Percentiles rank a stretch among this genome's conserved stretches.
Conservation (phyloP, 2,329 filamentous ascomycete species). For the Ampelomyces quisqualis region DNA sequence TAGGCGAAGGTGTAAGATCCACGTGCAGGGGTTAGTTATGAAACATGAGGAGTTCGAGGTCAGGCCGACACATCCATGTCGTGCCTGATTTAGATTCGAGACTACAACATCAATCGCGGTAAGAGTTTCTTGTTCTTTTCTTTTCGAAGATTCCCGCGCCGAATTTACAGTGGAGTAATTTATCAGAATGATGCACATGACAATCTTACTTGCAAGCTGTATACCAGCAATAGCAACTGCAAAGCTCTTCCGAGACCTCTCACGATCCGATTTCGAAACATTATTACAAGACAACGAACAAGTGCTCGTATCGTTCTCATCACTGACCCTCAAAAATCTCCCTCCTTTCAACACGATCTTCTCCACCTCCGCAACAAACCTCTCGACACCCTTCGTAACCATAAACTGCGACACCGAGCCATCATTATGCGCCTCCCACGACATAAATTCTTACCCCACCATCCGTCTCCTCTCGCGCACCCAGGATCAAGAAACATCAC, state of each 20-base stretch:
- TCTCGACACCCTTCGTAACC: slow-evolving; percentile 12
- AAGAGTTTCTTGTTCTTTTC: background rate
- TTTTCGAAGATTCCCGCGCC: too few relatives aligned
- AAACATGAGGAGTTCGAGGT: slow-evolving; percentile 18
- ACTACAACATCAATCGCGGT: background rate
- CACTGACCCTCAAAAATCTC: slow-evolving; percentile 8
- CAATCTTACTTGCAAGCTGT: background rate
- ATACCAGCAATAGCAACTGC: background rate
- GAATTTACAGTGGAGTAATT: too few relatives aligned
- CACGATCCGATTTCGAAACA: slow-evolving; percentile 9
- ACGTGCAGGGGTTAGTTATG: slow-evolving; percentile 9
- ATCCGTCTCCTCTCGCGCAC: slow-evolving; percentile 16
- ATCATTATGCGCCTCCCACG: slow-evolving; percentile 20
- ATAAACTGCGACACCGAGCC: slow-evolving; percentile 23
- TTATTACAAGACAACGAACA: slow-evolving; percentile 7
- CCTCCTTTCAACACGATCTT: slow-evolving; percentile 15
- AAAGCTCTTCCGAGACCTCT: slow-evolving; percentile 6
- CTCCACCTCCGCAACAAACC: slow-evolving; percentile 2
- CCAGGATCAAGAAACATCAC: background rate
- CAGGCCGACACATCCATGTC: slow-evolving; percentile 11
- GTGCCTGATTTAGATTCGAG: slow-evolving; percentile 2
- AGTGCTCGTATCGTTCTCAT: slow-evolving; percentile 21
- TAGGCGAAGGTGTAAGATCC: slow-evolving; percentile 7
- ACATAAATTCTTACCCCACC: slow-evolving; percentile 26
- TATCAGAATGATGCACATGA: slow-evolving; percentile 4